A percentile compares a stretch with the other conserved stretches of the same genome.
Evolutionary conservation across 2,329 filamentous ascomycete genomes (phyloP).

Genomic region (Aspergillus sp.): DNA sequence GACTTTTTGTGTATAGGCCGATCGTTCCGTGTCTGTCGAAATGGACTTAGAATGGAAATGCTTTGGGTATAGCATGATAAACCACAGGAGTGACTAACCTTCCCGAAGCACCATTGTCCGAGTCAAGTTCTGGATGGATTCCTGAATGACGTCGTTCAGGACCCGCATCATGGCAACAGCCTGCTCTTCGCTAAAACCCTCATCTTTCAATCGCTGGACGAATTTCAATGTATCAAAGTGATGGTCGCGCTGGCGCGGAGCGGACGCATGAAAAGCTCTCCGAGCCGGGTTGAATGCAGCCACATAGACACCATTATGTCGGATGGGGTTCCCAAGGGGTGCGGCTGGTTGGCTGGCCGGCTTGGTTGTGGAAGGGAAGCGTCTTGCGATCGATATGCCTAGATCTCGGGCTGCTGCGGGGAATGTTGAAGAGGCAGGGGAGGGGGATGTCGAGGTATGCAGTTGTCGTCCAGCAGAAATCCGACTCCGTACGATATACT

Average conservation of each 20-base stretch:
- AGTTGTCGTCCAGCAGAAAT: conserved; percentile 26
- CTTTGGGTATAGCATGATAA: not conserved
- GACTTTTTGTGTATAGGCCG: conserved; percentile 79
- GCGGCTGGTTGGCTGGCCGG: conserved; percentile 17
- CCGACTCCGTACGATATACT: conserved; percentile 26
- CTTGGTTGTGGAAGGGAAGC: conserved; percentile 18
- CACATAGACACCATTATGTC: conserved; percentile 53
- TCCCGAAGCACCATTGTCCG: conserved; percentile 97
- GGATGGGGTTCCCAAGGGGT: conserved; percentile 36
- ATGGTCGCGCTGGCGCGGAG: conserved; percentile 69
- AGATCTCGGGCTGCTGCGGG: conserved; percentile 17
- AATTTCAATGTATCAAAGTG: conserved; percentile 99
- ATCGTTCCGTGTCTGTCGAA: conserved; percentile 49
- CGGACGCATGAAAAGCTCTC: conserved; percentile 65
- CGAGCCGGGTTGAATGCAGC: conserved; percentile 45
- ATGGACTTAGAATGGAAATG: conserved; percentile 5
- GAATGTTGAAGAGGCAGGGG: conserved; percentile 14
- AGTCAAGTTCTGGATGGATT: conserved; percentile 96
- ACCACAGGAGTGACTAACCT: conserved; percentile 57
- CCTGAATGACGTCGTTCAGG: conserved; percentile 93
- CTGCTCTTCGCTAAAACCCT: conserved; percentile 95
- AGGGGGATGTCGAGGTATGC: conserved; percentile 16
- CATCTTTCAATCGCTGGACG: conserved; percentile 81
- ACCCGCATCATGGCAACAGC: conserved; percentile 98
- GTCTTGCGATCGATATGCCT: conserved; percentile 24